Evolutionary conservation across 2,329 filamentous ascomycete genomes (phyloP), one percentile per base, ranked within the genome.

Genomic region (Scytalidium lignicola): DNA sequence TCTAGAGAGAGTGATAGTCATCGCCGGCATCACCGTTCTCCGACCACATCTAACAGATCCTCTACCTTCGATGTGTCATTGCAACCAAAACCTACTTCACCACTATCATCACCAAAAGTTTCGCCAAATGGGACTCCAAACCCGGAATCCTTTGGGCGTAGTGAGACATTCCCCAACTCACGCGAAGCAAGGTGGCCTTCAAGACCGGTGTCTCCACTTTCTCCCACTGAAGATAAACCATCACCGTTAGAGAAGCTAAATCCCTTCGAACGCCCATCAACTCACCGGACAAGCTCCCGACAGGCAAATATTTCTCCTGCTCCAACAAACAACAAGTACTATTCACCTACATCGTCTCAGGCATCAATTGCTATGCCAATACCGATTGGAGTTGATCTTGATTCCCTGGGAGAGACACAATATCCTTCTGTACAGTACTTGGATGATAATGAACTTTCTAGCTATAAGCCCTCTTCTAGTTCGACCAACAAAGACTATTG

Each of bases 401-500:
- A 55, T 7, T 55, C 51, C 9, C 50, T 54, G n/a, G 50, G 54
- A 17, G 57, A 62, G 8, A 52, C 23, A 20, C 49, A 49, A 39
- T 26, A 26, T 26, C 23, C 23, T 26, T 10, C 23, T 26, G 23
- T 17, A 15, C 50, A 55, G 29, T 52, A 54, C 28, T 55, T 46
- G 48, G 54, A 59, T 19, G 52, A 58, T 8, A 28, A 29, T 10
- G 49, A 39, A 41, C 43, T 49, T 18, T 4, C 20, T 44, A 12
- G 51, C 43, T n/a, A 12, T 51, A 32, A 51, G 52, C 10, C 45
- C 55, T 44, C 37, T 41, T 18, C 45, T 44, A 8, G 41, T 23
- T 40, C 19, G 41, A 26, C 5, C 10, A 26, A 10, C 23, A 43
- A 49, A 54, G 22, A 32, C 53, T 58, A 66, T 20, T 80, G 76